phyloP scores from a whole-genome alignment of 257 asterid genomes.

The Handroanthus guayacan region DNA sequence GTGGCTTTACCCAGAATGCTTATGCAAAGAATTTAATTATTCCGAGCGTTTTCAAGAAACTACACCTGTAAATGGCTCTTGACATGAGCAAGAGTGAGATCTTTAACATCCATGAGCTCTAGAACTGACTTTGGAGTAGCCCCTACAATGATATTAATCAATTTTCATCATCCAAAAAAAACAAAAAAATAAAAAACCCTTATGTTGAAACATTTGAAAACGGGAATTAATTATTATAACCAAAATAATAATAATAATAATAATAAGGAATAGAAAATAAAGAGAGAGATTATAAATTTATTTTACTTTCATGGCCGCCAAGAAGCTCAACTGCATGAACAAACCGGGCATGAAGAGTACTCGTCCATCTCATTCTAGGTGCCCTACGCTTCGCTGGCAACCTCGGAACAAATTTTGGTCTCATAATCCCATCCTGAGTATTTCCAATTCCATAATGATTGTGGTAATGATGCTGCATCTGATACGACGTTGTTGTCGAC shows the following conservation, averaged over 20 bases:
- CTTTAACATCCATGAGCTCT: constrained; percentile 94
- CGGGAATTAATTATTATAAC: no score
- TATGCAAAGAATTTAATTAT: no score
- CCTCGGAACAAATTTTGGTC: constrained; percentile 77
- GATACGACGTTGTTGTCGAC: constrained; percentile 4
- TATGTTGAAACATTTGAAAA: background rate
- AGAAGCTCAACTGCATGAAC: constrained; percentile 98
- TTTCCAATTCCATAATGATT: constrained; percentile 48
- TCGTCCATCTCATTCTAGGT: constrained; percentile 96
- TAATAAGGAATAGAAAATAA: background rate
- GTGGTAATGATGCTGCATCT: background rate
- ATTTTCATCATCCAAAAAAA: background rate
- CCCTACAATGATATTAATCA: constrained; percentile 45
- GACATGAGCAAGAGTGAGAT: constrained; percentile 93
- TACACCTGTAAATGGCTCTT: constrained; percentile 92
- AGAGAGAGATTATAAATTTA: background rate
- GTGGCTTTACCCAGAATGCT: no score
- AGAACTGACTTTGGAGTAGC: constrained; percentile 95
- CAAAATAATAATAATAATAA: no score
- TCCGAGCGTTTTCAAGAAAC: no score
- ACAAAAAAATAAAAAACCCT: no score
- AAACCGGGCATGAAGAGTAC: constrained; percentile 86
- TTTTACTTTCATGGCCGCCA: constrained; percentile 95
- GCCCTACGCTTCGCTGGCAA: constrained; percentile 81
- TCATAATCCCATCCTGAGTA: constrained; percentile 60